Conservation (phyloP, 768 basidiomycete species). For the Leccinellum albellum region DNA sequence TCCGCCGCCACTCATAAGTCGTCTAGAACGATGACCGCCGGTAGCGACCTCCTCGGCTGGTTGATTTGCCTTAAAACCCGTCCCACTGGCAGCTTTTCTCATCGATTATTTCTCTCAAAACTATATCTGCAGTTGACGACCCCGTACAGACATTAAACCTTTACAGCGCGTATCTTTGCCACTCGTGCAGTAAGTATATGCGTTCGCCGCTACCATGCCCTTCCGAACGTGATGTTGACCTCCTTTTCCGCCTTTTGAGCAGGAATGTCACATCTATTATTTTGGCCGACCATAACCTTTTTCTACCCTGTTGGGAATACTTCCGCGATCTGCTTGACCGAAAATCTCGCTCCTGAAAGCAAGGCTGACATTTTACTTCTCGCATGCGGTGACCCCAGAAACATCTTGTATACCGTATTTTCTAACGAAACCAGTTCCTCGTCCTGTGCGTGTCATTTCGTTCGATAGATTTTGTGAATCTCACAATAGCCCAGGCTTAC, state of each 20-base stretch:
- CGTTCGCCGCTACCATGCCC: background rate
- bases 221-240: background rate
- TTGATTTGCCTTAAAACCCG: background rate
- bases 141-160: background rate
- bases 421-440: conserved; percentile 7
- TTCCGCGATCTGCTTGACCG: conserved; percentile 46
- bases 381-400: conserved; percentile 55
- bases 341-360: conserved; percentile 43
- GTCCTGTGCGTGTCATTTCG: conserved; percentile 2
- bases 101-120: background rate
- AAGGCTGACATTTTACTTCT: conserved; percentile 40
- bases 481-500: conserved; percentile 10
- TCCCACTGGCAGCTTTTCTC: background rate
- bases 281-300: conserved; percentile 26
- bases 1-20: background rate
- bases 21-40: background rate
- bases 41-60: background rate
- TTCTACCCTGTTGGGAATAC: conserved; percentile 64
- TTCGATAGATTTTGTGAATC: background rate
- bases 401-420: conserved; percentile 46
- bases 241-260: background rate
- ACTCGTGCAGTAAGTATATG: conserved; percentile 1
- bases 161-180: background rate
- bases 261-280: conserved; percentile 17
- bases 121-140: background rate